These are phyloP conservation scores for Brettanomyces anomalus DNA, from an alignment of 805 yeast genomes.

Conservation along the genomic window DNA sequence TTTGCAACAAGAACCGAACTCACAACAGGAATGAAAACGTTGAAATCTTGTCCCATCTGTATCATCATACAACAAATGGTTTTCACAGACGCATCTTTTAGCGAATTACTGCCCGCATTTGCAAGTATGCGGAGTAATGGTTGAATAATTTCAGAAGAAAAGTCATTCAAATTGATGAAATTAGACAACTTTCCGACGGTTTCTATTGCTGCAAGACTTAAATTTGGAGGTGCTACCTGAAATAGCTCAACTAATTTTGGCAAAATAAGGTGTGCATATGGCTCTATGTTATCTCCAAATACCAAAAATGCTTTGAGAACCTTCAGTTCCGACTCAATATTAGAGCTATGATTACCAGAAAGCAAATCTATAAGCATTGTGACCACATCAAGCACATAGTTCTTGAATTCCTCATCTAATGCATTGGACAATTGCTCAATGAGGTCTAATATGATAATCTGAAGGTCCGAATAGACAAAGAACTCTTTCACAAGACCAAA, in stretches of 20 bases:
- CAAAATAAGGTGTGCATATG: conserved; percentile 76
- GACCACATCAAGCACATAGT: conserved; percentile 68
- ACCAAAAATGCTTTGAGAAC: conserved; percentile 77
- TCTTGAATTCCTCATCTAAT: conserved; percentile 85
- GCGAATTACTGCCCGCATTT: conserved; percentile 35
- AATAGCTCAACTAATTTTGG: conserved; percentile 78
- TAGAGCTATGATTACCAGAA: conserved; percentile 59
- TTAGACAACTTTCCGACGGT: conserved; percentile 77
- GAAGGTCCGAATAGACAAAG: conserved; percentile 53
- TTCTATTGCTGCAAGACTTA: conserved; percentile 68
- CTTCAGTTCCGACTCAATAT: conserved; percentile 53
- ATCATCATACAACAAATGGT: conserved; percentile 67
- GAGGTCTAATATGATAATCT: conserved; percentile 68
- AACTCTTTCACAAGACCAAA: conserved; percentile 70
- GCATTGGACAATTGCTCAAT: conserved; percentile 81
- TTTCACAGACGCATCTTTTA: conserved; percentile 59
- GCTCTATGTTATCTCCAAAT: conserved; percentile 83
- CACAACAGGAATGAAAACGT: conserved; percentile 78
- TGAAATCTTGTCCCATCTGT: conserved; percentile 79
- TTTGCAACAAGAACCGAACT: conserved; percentile 55
- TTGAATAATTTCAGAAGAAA: conserved; percentile 86
- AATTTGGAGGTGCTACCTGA: conserved; percentile 54
- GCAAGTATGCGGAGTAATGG: conserved; percentile 66
- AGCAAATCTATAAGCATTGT: conserved; percentile 69
- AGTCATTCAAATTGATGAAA: conserved; percentile 65